phyloP scores from a whole-genome alignment of 2,329 filamentous ascomycete species.

The Aspergillus proliferans region DNA sequence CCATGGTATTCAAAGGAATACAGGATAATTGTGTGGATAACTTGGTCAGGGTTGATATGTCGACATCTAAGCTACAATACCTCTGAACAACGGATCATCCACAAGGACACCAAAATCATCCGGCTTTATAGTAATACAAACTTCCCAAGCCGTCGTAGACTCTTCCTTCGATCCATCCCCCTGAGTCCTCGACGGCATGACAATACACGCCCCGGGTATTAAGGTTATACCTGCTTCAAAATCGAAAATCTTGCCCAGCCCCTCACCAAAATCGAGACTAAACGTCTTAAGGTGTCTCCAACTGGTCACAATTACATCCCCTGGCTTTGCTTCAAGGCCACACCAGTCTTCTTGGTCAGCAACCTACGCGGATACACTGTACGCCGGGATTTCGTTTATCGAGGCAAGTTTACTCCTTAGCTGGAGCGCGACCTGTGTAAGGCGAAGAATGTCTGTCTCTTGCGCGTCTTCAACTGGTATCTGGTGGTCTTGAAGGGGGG shows the following conservation, averaged over 20 bases:
- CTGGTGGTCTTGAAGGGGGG: background rate
- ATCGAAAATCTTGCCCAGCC: background rate
- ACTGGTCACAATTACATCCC: background rate
- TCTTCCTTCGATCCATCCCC: background rate
- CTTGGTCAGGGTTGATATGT: no score
- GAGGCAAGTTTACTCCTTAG: background rate
- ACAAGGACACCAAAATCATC: background rate
- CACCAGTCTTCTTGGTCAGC: slow-evolving; percentile 2
- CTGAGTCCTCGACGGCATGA: background rate
- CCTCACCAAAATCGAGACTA: background rate
- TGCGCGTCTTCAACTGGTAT: background rate
- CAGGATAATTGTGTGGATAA: no score
- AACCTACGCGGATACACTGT: slow-evolving; percentile 1
- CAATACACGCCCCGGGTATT: background rate
- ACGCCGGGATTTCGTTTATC: background rate
- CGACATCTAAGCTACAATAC: background rate
- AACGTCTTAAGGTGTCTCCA: background rate
- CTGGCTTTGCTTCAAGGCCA: background rate
- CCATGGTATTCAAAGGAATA: no score
- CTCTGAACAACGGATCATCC: background rate
- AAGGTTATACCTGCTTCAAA: background rate
- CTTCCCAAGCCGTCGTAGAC: background rate
- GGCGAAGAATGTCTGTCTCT: background rate
- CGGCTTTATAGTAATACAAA: background rate
- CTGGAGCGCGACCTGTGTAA: background rate